These are phyloP conservation scores for Albophoma yamanashiensis DNA, from an alignment of 2,329 filamentous ascomycete genomes.

Conservation along the genomic window DNA sequence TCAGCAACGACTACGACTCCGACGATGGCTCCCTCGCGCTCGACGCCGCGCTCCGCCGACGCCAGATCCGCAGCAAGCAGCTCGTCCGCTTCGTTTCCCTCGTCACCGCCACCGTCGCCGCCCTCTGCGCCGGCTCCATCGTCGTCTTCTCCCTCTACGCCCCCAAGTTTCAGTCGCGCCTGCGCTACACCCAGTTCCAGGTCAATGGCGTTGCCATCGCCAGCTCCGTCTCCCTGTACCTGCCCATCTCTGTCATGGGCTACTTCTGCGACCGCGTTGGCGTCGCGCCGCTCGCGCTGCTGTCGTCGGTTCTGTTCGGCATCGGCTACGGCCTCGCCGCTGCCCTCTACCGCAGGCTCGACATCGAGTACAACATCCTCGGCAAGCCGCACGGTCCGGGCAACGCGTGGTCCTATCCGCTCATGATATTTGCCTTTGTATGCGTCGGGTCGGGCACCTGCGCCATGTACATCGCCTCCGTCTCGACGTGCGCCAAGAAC, in stretches of 20 bases:
- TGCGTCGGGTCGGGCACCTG: conserved; percentile 75
- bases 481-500: conserved; percentile 98
- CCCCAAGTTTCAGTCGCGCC: conserved; percentile 73
- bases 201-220: conserved; percentile 86
- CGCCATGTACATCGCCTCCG: conserved; percentile 77
- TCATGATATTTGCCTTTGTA: conserved; percentile 81
- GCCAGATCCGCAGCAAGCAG: conserved; percentile 16
- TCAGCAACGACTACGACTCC: conserved; percentile 5
- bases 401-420: conserved; percentile 56
- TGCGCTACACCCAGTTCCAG: conserved; percentile 83
- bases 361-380: conserved; percentile 33
- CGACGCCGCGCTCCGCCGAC: conserved; percentile 7
- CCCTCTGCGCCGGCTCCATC: conserved; percentile 80
- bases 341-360: conserved; percentile 51
- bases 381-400: conserved; percentile 27
- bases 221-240: conserved; percentile 79
- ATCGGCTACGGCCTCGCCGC: conserved; percentile 77
- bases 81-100: conserved; percentile 38
- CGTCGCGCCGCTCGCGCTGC: conserved; percentile 63
- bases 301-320: conserved; percentile 66
- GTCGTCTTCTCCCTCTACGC: conserved; percentile 92
- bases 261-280: conserved; percentile 86
- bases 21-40: conserved; percentile 5
- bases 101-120: conserved; percentile 40
- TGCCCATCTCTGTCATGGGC: conserved; percentile 82